Percentiles rank a stretch among this genome's conserved stretches.
These are phyloP conservation scores for Rhodotorula mucilaginosa DNA, from an alignment of 1,284 basidiomycete species.

Conservation along the genomic window DNA sequence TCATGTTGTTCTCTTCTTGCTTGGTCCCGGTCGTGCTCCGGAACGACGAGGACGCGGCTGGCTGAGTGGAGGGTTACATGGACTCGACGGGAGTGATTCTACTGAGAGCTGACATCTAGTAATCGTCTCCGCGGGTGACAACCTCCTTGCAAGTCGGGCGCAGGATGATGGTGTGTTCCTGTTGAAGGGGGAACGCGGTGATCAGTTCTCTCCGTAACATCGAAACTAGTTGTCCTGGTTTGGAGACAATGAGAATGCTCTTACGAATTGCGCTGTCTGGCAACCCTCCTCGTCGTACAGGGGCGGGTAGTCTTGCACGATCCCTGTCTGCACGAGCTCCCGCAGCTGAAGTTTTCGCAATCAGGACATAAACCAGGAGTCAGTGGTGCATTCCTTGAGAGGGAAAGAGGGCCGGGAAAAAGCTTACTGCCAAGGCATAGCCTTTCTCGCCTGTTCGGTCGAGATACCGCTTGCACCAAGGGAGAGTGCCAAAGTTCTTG, in stretches of 20 bases:
- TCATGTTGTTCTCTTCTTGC: too few species aligned
- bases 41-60: too few species aligned
- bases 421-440: slow-evolving; percentile 80
- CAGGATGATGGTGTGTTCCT: slow-evolving; percentile 86
- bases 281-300: slow-evolving; percentile 68
- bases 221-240: not conserved
- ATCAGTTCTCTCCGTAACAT: slow-evolving; percentile 1
- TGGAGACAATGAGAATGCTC: slow-evolving; percentile 44
- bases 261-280: slow-evolving; percentile 91
- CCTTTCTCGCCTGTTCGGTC: slow-evolving; percentile 91
- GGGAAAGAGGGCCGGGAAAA: not conserved
- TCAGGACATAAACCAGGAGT: not conserved
- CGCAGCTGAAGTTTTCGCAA: slow-evolving; percentile 63
- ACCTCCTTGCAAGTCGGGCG: slow-evolving; percentile 92
- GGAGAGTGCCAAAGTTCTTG: slow-evolving; percentile 90
- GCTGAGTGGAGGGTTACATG: too few species aligned
- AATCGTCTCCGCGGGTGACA: slow-evolving; percentile 70
- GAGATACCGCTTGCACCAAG: slow-evolving; percentile 92
- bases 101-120: slow-evolving; percentile 4
- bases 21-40: too few species aligned
- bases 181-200: not conserved
- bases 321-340: slow-evolving; percentile 79
- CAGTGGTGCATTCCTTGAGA: not conserved
- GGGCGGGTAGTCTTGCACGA: slow-evolving; percentile 94
- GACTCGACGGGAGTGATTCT: too few species aligned